Conservation (phyloP, 306 rosid genomes). For the Trifolium repens region DNA sequence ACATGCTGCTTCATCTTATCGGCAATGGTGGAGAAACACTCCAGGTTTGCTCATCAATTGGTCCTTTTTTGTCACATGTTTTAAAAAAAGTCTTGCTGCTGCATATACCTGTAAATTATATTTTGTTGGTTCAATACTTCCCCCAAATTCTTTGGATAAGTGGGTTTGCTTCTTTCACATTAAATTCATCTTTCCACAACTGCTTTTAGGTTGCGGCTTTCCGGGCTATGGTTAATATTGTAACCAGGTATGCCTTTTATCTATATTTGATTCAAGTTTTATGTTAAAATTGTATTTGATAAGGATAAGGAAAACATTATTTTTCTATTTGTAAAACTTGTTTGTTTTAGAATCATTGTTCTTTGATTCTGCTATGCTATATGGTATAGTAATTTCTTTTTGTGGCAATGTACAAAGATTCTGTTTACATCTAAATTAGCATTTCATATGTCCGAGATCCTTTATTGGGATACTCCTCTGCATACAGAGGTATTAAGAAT, state of each 20-base stretch:
- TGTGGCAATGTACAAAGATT: slow-evolving; percentile 1
- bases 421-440: slow-evolving; percentile 17
- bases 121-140: slow-evolving; percentile 25
- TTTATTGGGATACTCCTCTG: background rate
- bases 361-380: slow-evolving; percentile 14
- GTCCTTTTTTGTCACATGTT: slow-evolving; percentile 14
- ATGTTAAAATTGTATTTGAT: slow-evolving; percentile 32
- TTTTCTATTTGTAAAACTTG: slow-evolving; percentile 1
- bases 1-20: slow-evolving; percentile 98
- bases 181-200: slow-evolving; percentile 34
- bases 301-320: background rate
- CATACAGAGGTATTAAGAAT: background rate
- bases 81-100: background rate
- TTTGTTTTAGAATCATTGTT: background rate
- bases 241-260: slow-evolving; percentile 70
- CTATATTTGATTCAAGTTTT: slow-evolving; percentile 41
- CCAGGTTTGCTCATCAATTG: slow-evolving; percentile 67
- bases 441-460: slow-evolving; percentile 6
- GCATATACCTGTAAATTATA: slow-evolving; percentile 12
- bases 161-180: slow-evolving; percentile 41
- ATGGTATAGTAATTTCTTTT: slow-evolving; percentile 15
- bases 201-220: slow-evolving; percentile 95
- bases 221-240: slow-evolving; percentile 99
- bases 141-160: slow-evolving; percentile 8
- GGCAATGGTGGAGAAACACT: slow-evolving; percentile 99